These are phyloP conservation scores for Waltiozyma sp. DNA, from an alignment of 1,139 yeast species.

Conservation along the genomic window DNA sequence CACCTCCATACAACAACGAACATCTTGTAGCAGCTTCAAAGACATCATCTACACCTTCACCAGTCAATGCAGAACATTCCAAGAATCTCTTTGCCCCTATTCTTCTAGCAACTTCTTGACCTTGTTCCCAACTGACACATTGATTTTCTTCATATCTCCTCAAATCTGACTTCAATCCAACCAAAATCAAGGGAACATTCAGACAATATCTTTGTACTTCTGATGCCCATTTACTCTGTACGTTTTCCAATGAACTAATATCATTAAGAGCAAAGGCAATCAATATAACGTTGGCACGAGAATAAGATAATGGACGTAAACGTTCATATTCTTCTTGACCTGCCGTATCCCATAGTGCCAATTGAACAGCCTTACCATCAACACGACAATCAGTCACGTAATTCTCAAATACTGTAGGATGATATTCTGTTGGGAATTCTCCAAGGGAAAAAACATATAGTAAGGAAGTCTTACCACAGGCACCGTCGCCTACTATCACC, in stretches of 20 bases:
- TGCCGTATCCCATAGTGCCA: constrained; percentile 97
- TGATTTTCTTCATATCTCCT: constrained; percentile 42
- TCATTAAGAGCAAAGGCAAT: constrained; percentile 93
- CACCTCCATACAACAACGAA: no score
- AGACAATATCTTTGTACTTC: constrained; percentile 96
- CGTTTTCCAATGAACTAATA: constrained; percentile 88
- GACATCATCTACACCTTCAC: constrained; percentile 93
- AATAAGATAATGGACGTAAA: constrained; percentile 76
- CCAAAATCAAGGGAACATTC: constrained; percentile 87
- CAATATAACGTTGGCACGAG: constrained; percentile 96
- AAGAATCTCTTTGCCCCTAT: constrained; percentile 79
- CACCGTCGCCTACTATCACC: constrained; percentile 97
- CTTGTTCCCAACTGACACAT: constrained; percentile 56
- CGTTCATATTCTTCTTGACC: constrained; percentile 98
- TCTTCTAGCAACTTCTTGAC: constrained; percentile 73
- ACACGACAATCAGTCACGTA: constrained; percentile 95
- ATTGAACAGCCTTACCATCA: constrained; percentile 85
- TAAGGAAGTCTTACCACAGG: constrained; percentile 85
- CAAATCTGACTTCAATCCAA: constrained; percentile 89
- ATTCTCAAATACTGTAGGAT: constrained; percentile 96
- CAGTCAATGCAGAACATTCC: constrained; percentile 90
- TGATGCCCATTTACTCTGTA: constrained; percentile 91
- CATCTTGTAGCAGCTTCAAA: constrained; percentile 96
- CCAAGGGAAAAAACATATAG: constrained; percentile 95
- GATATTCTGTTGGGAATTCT: constrained; percentile 95